A percentile compares a stretch with the other conserved stretches of the same genome.
Evolutionary conservation across 192 early-diverging fungal species (phyloP).

Genomic region (Coemansia sp.): DNA sequence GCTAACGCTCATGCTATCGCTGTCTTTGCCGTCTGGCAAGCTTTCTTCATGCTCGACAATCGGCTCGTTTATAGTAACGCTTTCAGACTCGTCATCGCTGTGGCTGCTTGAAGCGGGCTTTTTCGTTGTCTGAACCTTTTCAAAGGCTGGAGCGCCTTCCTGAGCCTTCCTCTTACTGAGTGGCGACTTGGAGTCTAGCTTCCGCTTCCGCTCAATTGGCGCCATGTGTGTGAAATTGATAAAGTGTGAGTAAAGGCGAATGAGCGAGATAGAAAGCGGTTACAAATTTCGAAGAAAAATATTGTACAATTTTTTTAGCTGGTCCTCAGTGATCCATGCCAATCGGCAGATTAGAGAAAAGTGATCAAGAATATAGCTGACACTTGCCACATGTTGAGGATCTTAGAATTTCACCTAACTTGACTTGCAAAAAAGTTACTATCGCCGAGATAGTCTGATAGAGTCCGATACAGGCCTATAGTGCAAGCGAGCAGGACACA

Average conservation of each 20-base stretch:
- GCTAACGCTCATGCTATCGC: background rate
- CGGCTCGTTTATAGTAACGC: background rate
- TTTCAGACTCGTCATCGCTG: background rate
- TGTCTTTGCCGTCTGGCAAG: background rate
- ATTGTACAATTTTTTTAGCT: background rate
- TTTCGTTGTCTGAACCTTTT: background rate
- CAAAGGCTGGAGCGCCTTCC: background rate
- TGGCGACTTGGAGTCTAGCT: background rate
- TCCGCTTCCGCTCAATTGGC: constrained; percentile 11
- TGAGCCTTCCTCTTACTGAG: background rate
- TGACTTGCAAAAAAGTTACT: constrained; percentile 19
- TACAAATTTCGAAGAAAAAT: background rate
- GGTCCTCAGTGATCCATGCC: background rate
- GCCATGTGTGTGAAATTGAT: background rate
- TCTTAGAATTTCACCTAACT: background rate
- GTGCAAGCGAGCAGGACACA: background rate
- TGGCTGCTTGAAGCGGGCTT: background rate
- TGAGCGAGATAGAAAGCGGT: too few relatives aligned
- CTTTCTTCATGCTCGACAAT: background rate
- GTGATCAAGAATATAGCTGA: background rate
- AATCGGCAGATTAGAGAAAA: background rate
- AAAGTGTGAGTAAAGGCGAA: background rate
- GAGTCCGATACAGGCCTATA: constrained; percentile 31
- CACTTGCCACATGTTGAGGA: background rate
- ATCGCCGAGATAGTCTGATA: constrained; percentile 36